Evolutionary conservation across 345 rosid genomes (phyloP).

Genomic region (Salix brachista): DNA sequence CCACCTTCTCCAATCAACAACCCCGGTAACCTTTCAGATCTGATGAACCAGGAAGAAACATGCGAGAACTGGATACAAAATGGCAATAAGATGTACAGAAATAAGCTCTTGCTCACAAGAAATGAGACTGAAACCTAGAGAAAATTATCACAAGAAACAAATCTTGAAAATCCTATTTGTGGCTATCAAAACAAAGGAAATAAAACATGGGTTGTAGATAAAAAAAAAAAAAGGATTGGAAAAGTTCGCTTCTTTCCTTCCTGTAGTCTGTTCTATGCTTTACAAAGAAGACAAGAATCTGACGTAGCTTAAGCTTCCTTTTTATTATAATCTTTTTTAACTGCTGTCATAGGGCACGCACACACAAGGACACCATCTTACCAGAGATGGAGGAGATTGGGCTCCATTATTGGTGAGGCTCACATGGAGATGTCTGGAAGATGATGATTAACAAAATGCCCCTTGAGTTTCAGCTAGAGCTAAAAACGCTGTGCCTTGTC

Average conservation of each 20-base stretch:
- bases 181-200: conserved; percentile 25
- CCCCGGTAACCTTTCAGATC: conserved; percentile 26
- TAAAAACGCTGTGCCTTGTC: conserved; percentile 7
- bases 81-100: background rate
- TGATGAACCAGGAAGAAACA: conserved; percentile 22
- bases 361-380: background rate
- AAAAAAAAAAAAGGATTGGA: background rate
- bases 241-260: conserved; percentile 11
- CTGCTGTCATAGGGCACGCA: background rate
- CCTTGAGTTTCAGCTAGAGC: background rate
- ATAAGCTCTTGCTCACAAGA: conserved; percentile 10
- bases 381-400: conserved; percentile 2
- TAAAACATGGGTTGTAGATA: conserved; percentile 52
- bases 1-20: background rate
- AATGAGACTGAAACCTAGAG: background rate
- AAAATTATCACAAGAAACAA: conserved; percentile 1
- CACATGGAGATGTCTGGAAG: conserved; percentile 54
- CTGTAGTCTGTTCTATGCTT: background rate
- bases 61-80: background rate
- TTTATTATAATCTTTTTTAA: conserved; percentile 6
- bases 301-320: conserved; percentile 18
- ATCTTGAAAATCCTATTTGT: conserved; percentile 17
- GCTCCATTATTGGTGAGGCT: conserved; percentile 36
- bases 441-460: conserved; percentile 18
- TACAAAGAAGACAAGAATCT: conserved; percentile 17